Evolutionary conservation across 768 basidiomycete species (phyloP), one percentile per base, ranked within the genome.

Genomic region (Termitomyces sp.): DNA sequence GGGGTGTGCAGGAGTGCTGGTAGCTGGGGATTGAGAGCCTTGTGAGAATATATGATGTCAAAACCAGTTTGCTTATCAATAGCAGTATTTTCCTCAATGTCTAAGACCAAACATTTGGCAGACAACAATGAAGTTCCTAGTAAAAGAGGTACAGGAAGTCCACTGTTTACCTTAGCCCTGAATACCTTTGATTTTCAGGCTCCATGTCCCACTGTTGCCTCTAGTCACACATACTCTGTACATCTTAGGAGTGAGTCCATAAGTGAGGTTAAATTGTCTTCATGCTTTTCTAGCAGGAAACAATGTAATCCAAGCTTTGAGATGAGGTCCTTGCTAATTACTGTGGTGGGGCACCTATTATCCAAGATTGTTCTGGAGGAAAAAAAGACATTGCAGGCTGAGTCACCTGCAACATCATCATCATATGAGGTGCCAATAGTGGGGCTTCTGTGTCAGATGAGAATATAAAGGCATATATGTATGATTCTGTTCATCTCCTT

Each of bases 71-170:
- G n/a, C n/a, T n/a, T n/a, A n/a, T n/a, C n/a, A n/a, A n/a, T n/a
- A n/a, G n/a, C n/a, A n/a, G n/a, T 67, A 4, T 64, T 59, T 3
- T 36, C 42, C 0, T 49, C 24, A n/a, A 60, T 36, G 30, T 70
- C 61, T 12, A 69, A 44, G 8, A 69, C 55, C 42, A 70, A 56
- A 24, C 63, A 55, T 44, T 68, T 59, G 4, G 46, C 4, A 20
- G 41, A n/a, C 24, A 69, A 57, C 50, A 64, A 68, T 58, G 66
- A 61, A 3, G 69, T 64, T 65, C 70, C 69, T 3, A 71, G 59
- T 3, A 71, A 41, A 13, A 71, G 15, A 0, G 67, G 68, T 59
- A 67, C 57, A 60, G 65, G 61, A 11, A 70, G 51, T 3, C 51
- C 51, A 8, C 36, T 47, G 27, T 51, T 58, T 13, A 71, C 63